Evolutionary conservation across 2,329 filamentous ascomycete species (phyloP), one percentile per base, ranked within the genome.

Genomic region (Beauveria medogensis): DNA sequence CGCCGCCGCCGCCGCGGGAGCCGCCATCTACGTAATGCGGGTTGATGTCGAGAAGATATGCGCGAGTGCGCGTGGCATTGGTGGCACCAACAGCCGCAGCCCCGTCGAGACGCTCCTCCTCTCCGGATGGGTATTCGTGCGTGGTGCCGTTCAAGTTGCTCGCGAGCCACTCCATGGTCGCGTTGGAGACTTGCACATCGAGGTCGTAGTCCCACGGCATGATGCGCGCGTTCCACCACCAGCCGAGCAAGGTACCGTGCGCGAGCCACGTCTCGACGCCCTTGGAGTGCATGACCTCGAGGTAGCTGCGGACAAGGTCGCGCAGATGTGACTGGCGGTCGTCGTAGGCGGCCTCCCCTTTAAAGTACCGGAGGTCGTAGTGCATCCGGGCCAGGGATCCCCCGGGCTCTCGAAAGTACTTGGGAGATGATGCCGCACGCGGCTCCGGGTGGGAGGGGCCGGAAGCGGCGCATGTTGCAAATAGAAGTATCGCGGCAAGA

Each of bases 171-270:
- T 77, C 72, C 51, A 94, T 78, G 1, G 90, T 92, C 37, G 78
- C 75, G 60, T 81, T 82, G 20, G 85, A 84, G 30, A 94, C 85
- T 74, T 94, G 91, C 0, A 90, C 89, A 72, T 95, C 91, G 51
- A 94, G 78, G 72, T 95, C 91, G 77, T 86, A 89, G 72, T 94
- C 90, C 90, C 90, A 92, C 0, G 90, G 89, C 76, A 92, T 84
- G 69, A 90, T 85, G 74, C 84, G 75, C 47, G 78, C 82, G 70
- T 91, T 93, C 91, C 91, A 95, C 89, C 89, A 94, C 91, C 91
- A 95, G 14, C 90, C 91, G 24, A 95, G 77, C 55, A 94, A 75
- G 5, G 90, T 92, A 54, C 91, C 91, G 72, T 95, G 91, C 44
- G 91, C 90, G 62, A 95, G 84, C 91, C 91, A 94, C 0, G 91